phyloP scores from a whole-genome alignment of 192 early-diverging fungal species.

The Rhizophagus clarus region DNA sequence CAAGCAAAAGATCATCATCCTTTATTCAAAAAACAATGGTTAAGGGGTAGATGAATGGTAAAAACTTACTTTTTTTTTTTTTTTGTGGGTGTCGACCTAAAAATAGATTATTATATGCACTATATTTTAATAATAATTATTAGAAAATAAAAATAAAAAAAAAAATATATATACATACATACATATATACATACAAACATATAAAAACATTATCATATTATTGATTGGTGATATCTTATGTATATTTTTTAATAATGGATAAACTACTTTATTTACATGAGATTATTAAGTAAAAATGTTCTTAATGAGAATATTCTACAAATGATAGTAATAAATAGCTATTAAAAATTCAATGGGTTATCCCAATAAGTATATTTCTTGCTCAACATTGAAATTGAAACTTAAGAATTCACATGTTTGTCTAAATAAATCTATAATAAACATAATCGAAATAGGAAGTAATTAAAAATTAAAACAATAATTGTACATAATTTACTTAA shows the following conservation, averaged over 20 bases:
- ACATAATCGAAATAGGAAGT: not conserved
- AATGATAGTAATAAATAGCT: not conserved
- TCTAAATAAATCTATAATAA: not conserved
- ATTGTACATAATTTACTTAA: not conserved
- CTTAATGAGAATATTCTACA: not conserved
- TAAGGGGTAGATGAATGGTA: not conserved
- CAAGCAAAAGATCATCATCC: conserved; percentile 28
- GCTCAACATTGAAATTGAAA: too few relatives aligned
- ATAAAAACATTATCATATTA: too few relatives aligned
- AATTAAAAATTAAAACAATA: not conserved
- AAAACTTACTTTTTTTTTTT: not conserved
- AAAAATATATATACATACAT: too few relatives aligned
- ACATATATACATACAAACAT: too few relatives aligned
- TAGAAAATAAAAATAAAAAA: not conserved
- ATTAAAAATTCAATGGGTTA: too few relatives aligned
- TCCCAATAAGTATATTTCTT: too few relatives aligned
- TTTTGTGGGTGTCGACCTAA: not conserved
- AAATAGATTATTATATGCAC: not conserved
- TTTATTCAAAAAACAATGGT: conserved; percentile 34
- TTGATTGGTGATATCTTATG: too few relatives aligned
- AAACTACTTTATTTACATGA: not conserved
- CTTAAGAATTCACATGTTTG: not conserved
- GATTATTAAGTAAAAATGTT: not conserved
- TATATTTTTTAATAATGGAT: not conserved
- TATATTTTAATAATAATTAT: not conserved